phyloP scores from a whole-genome alignment of 306 rosid species.

The Sindora glabra region DNA sequence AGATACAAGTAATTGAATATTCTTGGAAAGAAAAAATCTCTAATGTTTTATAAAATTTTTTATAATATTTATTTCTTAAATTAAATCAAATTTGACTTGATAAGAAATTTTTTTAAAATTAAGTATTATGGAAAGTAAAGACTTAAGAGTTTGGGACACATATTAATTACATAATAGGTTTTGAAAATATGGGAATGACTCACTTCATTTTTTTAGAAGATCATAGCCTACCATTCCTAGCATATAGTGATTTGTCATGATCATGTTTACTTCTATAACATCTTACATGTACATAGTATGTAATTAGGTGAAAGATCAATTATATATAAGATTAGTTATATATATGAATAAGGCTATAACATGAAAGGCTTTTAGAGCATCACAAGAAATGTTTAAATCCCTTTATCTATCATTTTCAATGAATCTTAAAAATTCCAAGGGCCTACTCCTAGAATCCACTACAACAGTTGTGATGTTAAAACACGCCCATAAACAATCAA shows the following conservation, averaged over 20 bases:
- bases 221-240: conserved; percentile 95
- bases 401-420: conserved; percentile 40
- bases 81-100: neutral
- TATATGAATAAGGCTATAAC: conserved; percentile 12
- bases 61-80: conserved; percentile 4
- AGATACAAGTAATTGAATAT: neutral
- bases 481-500: conserved; percentile 6
- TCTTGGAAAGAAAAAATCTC: no score
- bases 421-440: conserved; percentile 65
- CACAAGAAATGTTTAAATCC: conserved; percentile 8
- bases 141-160: no score
- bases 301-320: conserved; percentile 6
- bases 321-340: neutral
- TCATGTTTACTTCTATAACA: conserved; percentile 62
- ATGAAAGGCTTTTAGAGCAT: conserved; percentile 31
- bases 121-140: no score
- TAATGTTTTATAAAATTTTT: no score
- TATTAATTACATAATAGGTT: no score
- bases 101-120: neutral
- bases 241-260: conserved; percentile 86
- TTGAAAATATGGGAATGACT: neutral
- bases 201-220: conserved; percentile 69
- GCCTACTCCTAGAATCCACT: conserved; percentile 74
- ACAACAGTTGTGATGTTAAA: conserved; percentile 45
- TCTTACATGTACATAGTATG: conserved; percentile 23